phyloP scores from a whole-genome alignment of 2,329 filamentous ascomycete species.

The Ascocoryne sarcoides region DNA sequence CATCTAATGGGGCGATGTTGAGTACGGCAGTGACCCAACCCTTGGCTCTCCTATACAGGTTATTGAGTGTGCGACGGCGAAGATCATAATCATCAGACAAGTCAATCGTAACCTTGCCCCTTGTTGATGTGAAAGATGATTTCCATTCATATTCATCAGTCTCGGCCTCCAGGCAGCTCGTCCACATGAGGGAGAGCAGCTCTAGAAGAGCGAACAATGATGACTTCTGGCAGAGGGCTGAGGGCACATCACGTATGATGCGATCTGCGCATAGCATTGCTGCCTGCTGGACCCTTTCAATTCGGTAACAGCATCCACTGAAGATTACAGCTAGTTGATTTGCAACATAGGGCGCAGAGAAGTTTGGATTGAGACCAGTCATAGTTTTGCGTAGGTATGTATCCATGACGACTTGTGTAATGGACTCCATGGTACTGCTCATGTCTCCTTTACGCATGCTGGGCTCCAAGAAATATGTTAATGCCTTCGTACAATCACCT shows the following conservation, averaged over 20 bases:
- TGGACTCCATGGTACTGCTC: conserved; percentile 55
- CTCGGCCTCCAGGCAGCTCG: conserved; percentile 86
- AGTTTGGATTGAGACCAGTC: conserved; percentile 60
- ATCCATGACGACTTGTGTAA: conserved; percentile 61
- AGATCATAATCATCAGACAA: conserved; percentile 90
- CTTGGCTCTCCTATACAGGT: conserved; percentile 67
- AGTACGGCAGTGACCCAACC: conserved; percentile 74
- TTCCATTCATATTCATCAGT: conserved; percentile 88
- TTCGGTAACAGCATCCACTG: conserved; percentile 84
- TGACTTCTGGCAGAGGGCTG: conserved; percentile 78
- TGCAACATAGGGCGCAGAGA: conserved; percentile 87
- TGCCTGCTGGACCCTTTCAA: conserved; percentile 81
- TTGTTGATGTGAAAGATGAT: conserved; percentile 67
- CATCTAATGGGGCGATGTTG: conserved; percentile 78
- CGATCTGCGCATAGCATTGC: conserved; percentile 76
- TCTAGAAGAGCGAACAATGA: conserved; percentile 91
- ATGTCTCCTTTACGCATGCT: conserved; percentile 61
- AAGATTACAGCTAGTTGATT: conserved; percentile 80
- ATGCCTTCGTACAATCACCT: conserved; percentile 81
- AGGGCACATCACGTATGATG: conserved; percentile 77
- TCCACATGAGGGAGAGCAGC: conserved; percentile 89
- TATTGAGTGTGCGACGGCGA: conserved; percentile 69
- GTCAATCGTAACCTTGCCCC: conserved; percentile 73
- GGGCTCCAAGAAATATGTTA: conserved; percentile 92
- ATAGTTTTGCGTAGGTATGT: conserved; percentile 72